Base-by-base conservation (phyloP, 257 asterid species). In the Anisodus tanguticus region DNA sequence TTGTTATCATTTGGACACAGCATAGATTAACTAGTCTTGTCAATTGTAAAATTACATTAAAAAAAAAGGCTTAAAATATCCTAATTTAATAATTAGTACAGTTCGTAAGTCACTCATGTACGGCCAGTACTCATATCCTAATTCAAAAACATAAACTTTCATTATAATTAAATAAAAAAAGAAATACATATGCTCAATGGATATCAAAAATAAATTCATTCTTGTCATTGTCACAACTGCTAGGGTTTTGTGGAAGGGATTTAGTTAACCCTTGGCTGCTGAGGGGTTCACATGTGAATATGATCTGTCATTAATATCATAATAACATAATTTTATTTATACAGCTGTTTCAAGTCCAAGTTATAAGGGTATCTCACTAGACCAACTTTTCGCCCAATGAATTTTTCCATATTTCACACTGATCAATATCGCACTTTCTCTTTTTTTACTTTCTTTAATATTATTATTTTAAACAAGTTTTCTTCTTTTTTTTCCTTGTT, bases 221-320 rank as follows among this genome's bases (percentile, higher is more conserved):
- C 64, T 53, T 53, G 4, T 7, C 15, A 59, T 51, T 12, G 6
- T n/a, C 9, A 59, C 57, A 31, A 55, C 54, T 74, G 59, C 79
- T 76, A 70, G 41, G 35, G 35, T 31, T 31, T 31, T 31, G 35
- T 31, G 35, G 35, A 31, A 31, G 35, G 54, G 22, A 17, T 53
- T 62, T 19, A 37, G 47, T 70, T 49, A 60, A 69, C 43, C 43
- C 43, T 8, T 64, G 17, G 64, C 70, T 79, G 86, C 83, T 31
- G 22, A 47, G 85, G 64, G 43, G 19, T 54, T 86, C 84, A 78
- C 88, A 84, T 82, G 89, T 53, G 57, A 82, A 31, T 88, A 16
- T 84, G 87, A 86, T 86, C 89, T 86, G 89, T 86, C 89, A 8
- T 69, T 31, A 31, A 31, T 69, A 68, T 51, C 31, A 78, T 59